phyloP scores from a whole-genome alignment of 176 grass and related monocot species.

The Olyra latifolia region DNA sequence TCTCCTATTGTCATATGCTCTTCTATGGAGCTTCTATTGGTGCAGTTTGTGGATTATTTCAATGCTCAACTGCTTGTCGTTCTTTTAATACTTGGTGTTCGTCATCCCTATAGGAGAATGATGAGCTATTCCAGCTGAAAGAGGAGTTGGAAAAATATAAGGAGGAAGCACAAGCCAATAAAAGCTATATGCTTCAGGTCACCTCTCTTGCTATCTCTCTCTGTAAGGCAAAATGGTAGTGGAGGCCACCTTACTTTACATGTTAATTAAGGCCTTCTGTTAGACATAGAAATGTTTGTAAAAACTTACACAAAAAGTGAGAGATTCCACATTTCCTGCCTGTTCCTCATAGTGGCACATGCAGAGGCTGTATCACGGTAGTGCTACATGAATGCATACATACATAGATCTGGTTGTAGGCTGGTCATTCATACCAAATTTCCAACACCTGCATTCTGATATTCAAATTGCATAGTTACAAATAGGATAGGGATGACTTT shows the following conservation, averaged over 20 bases:
- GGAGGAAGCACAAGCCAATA: slow-evolving; percentile 90
- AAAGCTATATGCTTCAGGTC: slow-evolving; percentile 96
- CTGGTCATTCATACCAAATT: neutral
- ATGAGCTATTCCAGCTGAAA: slow-evolving; percentile 70
- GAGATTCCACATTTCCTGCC: neutral
- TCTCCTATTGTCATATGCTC: neutral
- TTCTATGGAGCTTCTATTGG: slow-evolving; percentile 8
- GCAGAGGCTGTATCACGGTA: neutral
- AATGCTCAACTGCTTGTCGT: neutral
- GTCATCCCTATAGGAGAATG: slow-evolving; percentile 48
- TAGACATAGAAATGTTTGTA: neutral
- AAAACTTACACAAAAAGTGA: neutral
- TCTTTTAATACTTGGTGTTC: neutral
- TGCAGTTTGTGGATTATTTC: neutral
- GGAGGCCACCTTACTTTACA: neutral
- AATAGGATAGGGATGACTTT: neutral
- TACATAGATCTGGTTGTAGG: neutral
- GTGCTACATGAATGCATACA: neutral
- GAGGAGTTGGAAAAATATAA: slow-evolving; percentile 86
- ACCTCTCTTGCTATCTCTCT: neutral
- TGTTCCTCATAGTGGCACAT: neutral
- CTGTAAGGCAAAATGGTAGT: neutral
- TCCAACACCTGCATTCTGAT: neutral
- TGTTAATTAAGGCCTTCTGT: neutral
- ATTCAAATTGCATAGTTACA: neutral